These are phyloP conservation scores for Nasturtium officinale DNA, from an alignment of 345 rosid species.

Conservation along the genomic window DNA sequence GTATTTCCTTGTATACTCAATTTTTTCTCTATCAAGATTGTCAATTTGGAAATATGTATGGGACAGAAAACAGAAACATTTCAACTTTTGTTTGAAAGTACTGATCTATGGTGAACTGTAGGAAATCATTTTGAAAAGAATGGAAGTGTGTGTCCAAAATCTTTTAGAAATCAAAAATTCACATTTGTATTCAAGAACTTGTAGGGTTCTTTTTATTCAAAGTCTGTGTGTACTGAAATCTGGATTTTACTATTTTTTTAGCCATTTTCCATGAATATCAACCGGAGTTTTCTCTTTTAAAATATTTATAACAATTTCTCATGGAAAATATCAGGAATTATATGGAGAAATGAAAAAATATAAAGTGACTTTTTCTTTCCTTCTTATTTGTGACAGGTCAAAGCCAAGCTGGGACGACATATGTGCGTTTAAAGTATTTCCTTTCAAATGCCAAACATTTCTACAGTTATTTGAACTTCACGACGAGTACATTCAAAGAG, in stretches of 20 bases:
- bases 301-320: background rate
- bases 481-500: constrained; percentile 81
- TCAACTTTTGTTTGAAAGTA: background rate
- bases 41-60: background rate
- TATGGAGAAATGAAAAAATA: background rate
- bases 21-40: background rate
- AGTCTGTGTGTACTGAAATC: background rate
- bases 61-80: background rate
- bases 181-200: background rate
- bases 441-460: constrained; percentile 66
- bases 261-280: background rate
- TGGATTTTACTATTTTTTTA: background rate
- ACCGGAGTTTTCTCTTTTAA: background rate
- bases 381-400: constrained; percentile 46
- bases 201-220: background rate
- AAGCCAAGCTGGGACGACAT: constrained; percentile 72
- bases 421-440: constrained; percentile 75
- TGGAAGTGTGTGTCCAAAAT: background rate
- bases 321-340: background rate
- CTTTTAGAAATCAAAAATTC: background rate
- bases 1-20: background rate
- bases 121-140: background rate
- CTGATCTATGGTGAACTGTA: background rate
- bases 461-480: constrained; percentile 77
- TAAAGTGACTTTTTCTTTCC: background rate